phyloP scores from a whole-genome alignment of 345 rosid species.

The Noccaea bulbosa region DNA sequence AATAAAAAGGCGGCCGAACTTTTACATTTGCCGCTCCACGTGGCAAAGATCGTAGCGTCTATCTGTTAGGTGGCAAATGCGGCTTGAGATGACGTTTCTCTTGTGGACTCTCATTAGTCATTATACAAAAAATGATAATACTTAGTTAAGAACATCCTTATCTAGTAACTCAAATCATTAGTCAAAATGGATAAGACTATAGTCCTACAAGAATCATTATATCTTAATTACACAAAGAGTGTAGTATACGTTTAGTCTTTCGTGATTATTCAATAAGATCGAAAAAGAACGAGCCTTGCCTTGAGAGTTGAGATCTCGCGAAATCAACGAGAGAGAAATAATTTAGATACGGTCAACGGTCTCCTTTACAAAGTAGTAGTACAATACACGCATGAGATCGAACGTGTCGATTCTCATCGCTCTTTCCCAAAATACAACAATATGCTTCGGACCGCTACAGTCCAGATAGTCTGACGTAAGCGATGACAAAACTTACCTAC shows the following conservation, averaged over 20 bases:
- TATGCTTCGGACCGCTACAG: slow-evolving; percentile 45
- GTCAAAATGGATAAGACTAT: too few species aligned
- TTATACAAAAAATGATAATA: not conserved
- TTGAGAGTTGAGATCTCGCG: slow-evolving; percentile 1
- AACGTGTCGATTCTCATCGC: slow-evolving; percentile 36
- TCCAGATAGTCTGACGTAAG: slow-evolving; percentile 82
- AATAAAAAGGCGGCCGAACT: slow-evolving; percentile 22
- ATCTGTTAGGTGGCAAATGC: slow-evolving; percentile 33
- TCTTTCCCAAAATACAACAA: slow-evolving; percentile 31
- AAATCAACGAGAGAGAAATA: not conserved
- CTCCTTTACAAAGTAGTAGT: slow-evolving; percentile 18
- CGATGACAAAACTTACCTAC: slow-evolving; percentile 73
- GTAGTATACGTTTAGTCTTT: too few species aligned
- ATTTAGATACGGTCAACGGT: slow-evolving; percentile 32
- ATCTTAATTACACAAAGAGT: not conserved
- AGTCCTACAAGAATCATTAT: too few species aligned
- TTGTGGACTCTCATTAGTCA: slow-evolving; percentile 4
- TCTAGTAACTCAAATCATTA: too few species aligned
- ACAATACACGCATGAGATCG: slow-evolving; percentile 27
- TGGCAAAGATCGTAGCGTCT: slow-evolving; percentile 29
- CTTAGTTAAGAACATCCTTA: too few species aligned
- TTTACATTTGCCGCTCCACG: slow-evolving; percentile 17
- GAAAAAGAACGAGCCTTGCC: not conserved
- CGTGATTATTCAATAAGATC: not conserved
- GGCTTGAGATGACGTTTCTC: slow-evolving; percentile 16